These are phyloP conservation scores for Metschnikowia henanensis DNA, from an alignment of 805 yeast genomes.

Conservation along the genomic window DNA sequence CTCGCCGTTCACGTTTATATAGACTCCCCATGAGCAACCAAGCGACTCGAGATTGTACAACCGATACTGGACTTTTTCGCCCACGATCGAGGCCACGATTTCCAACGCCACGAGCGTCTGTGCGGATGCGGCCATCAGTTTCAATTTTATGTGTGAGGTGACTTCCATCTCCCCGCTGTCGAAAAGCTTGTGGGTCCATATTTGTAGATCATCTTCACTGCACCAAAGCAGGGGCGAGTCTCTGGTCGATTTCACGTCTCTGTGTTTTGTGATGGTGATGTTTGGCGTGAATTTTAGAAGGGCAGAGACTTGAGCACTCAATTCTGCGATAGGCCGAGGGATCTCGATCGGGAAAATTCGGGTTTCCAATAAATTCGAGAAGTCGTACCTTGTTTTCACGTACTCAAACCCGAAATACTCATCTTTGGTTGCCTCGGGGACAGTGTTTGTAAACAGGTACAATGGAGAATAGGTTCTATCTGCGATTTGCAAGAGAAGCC, in stretches of 20 bases:
- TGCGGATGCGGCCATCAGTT: slow-evolving; percentile 33
- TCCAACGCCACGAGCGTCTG: slow-evolving; percentile 50
- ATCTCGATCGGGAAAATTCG: not conserved
- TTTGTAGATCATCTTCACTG: slow-evolving; percentile 6
- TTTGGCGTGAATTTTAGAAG: slow-evolving; percentile 1
- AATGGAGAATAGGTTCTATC: not conserved
- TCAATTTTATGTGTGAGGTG: slow-evolving; percentile 44
- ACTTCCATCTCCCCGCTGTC: slow-evolving; percentile 1
- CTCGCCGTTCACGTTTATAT: slow-evolving; percentile 55
- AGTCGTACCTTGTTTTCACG: slow-evolving; percentile 2
- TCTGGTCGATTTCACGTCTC: slow-evolving; percentile 2
- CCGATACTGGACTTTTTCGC: slow-evolving; percentile 33
- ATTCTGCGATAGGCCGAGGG: slow-evolving; percentile 2
- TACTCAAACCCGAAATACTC: slow-evolving; percentile 14
- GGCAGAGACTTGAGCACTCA: not conserved
- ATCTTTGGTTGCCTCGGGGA: not conserved
- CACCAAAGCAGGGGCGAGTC: slow-evolving; percentile 3
- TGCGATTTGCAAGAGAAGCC: slow-evolving; percentile 2
- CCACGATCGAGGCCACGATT: slow-evolving; percentile 50
- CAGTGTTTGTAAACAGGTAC: not conserved
- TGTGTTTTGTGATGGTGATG: not conserved
- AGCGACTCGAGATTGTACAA: slow-evolving; percentile 57
- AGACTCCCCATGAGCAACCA: slow-evolving; percentile 57
- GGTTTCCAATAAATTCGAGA: not conserved
- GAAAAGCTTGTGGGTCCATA: slow-evolving; percentile 8